A percentile compares a stretch with the other conserved stretches of the same genome.
These are phyloP conservation scores for Pezicula rhizophila DNA, from an alignment of 2,329 filamentous ascomycete genomes.

Conservation along the genomic window DNA sequence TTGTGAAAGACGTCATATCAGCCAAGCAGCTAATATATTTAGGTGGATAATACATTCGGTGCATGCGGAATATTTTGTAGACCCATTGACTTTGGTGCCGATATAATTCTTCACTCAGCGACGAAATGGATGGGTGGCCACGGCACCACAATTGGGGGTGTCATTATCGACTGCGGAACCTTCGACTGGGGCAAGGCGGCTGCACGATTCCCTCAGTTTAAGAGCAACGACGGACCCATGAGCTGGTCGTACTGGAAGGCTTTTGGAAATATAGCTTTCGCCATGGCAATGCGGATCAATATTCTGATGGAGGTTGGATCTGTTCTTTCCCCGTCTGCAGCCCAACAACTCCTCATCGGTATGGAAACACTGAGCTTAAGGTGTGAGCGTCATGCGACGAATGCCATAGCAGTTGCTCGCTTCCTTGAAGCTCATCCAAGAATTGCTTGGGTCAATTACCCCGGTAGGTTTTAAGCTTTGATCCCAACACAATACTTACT, in stretches of 20 bases:
- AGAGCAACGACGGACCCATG: background rate
- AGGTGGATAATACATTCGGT: constrained; percentile 93
- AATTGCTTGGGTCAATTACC: background rate
- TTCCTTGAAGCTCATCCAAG: background rate
- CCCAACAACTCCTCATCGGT: background rate
- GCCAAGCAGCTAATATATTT: constrained; percentile 8
- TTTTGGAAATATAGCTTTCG: background rate
- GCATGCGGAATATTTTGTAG: constrained; percentile 84
- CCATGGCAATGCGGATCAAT: background rate
- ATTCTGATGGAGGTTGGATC: background rate
- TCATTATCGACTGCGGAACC: constrained; percentile 82
- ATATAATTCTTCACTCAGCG: constrained; percentile 90
- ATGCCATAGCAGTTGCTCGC: background rate
- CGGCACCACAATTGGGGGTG: constrained; percentile 82
- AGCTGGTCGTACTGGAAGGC: background rate
- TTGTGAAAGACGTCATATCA: background rate
- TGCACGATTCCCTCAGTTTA: background rate
- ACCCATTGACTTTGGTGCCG: constrained; percentile 84
- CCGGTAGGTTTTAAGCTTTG: background rate
- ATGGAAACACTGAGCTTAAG: background rate
- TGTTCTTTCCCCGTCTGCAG: background rate
- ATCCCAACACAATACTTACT: background rate
- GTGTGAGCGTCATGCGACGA: background rate
- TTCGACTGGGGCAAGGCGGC: constrained; percentile 77
- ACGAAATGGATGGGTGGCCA: constrained; percentile 98